These are phyloP conservation scores for Groenewaldozyma sp. DNA, from an alignment of 1,139 yeast species.

Conservation along the genomic window DNA sequence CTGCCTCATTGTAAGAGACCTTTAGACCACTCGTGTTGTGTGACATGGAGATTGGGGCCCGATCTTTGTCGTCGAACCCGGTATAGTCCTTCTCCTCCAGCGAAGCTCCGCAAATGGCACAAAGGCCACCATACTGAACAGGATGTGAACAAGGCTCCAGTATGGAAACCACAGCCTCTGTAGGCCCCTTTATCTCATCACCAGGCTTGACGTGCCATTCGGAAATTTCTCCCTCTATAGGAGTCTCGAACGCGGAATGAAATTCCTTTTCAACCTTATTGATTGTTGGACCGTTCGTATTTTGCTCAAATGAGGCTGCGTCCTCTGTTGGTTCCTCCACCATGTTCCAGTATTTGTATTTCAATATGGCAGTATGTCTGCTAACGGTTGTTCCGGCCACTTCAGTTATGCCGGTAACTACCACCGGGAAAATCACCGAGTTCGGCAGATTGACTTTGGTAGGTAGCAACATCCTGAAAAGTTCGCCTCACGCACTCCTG, in stretches of 20 bases:
- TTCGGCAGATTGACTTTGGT: slow-evolving; percentile 38
- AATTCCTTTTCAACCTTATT: slow-evolving; percentile 28
- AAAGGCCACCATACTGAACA: slow-evolving; percentile 91
- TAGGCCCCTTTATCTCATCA: slow-evolving; percentile 49
- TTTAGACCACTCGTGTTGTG: slow-evolving; percentile 84
- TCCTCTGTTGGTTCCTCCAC: slow-evolving; percentile 35
- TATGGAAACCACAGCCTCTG: slow-evolving; percentile 42
- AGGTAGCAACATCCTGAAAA: slow-evolving; percentile 14
- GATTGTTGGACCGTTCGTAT: slow-evolving; percentile 13
- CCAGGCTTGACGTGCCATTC: slow-evolving; percentile 44
- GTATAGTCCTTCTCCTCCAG: slow-evolving; percentile 72
- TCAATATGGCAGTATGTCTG: slow-evolving; percentile 48
- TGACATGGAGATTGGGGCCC: slow-evolving; percentile 83
- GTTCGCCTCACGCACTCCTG: neutral
- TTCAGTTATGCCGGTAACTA: slow-evolving; percentile 45
- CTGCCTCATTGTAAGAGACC: slow-evolving; percentile 80
- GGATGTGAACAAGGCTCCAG: slow-evolving; percentile 85
- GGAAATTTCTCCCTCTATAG: slow-evolving; percentile 62
- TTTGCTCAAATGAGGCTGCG: slow-evolving; percentile 23
- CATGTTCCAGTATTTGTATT: slow-evolving; percentile 57
- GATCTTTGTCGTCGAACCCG: slow-evolving; percentile 60
- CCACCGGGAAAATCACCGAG: slow-evolving; percentile 61
- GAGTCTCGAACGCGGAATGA: slow-evolving; percentile 59
- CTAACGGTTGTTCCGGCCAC: slow-evolving; percentile 38
- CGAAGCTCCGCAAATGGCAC: slow-evolving; percentile 86